Evolutionary conservation across 2,329 filamentous ascomycete genomes (phyloP).

Genomic region (Fusarium sp.): DNA sequence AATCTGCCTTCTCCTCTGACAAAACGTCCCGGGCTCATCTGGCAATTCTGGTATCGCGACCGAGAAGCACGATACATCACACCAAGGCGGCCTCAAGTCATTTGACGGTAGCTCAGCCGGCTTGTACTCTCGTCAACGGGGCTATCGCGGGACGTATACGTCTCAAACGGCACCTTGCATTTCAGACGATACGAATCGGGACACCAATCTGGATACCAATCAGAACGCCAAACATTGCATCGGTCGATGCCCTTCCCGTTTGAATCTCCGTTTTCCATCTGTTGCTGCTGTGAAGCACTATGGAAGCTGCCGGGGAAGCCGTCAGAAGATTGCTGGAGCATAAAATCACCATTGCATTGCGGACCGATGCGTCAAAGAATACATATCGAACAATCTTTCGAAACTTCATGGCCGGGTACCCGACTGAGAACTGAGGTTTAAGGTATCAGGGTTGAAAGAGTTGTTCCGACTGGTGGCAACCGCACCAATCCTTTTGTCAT

Average conservation of each 20-base stretch:
- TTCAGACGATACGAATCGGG: slow-evolving; percentile 46
- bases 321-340: slow-evolving; percentile 32
- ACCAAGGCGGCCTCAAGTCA: slow-evolving; percentile 45
- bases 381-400: slow-evolving; percentile 43
- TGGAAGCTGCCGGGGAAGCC: slow-evolving; percentile 40
- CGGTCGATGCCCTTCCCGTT: slow-evolving; percentile 34
- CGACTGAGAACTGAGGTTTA: slow-evolving; percentile 34
- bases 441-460: slow-evolving; percentile 29
- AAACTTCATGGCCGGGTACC: slow-evolving; percentile 39
- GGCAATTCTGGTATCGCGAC: slow-evolving; percentile 38
- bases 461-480: slow-evolving; percentile 30
- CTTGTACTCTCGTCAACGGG: slow-evolving; percentile 45
- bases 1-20: slow-evolving; percentile 34
- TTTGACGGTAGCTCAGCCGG: slow-evolving; percentile 44
- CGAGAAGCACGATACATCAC: slow-evolving; percentile 44
- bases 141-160: slow-evolving; percentile 46
- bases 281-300: slow-evolving; percentile 36
- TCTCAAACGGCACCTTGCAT: slow-evolving; percentile 52
- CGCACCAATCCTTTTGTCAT: slow-evolving; percentile 34
- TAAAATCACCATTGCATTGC: slow-evolving; percentile 42
- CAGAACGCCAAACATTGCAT: slow-evolving; percentile 41
- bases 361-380: slow-evolving; percentile 33
- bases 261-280: slow-evolving; percentile 38
- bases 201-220: slow-evolving; percentile 38
- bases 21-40: slow-evolving; percentile 44